Evolutionary conservation across 805 yeast species (phyloP).

Genomic region (Wickerhamiella occidentalis): DNA sequence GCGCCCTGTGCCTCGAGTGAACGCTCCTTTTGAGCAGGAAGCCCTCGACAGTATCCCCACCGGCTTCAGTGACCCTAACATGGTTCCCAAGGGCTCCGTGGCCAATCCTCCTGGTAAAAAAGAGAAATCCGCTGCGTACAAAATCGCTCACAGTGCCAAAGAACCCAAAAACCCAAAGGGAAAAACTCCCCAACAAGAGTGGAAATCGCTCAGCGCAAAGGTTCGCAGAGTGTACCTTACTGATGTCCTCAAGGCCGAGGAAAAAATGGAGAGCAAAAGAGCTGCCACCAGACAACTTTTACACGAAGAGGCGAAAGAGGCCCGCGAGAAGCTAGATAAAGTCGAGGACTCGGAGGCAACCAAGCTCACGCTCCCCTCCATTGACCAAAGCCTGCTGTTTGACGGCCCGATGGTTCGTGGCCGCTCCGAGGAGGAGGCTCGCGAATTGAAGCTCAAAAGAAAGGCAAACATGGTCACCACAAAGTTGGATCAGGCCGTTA

Average conservation of each 20-base stretch:
- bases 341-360: slow-evolving; percentile 35
- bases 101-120: slow-evolving; percentile 40
- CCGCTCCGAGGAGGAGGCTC: slow-evolving; percentile 60
- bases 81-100: slow-evolving; percentile 53
- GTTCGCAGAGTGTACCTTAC: slow-evolving; percentile 61
- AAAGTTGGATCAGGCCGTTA: slow-evolving; percentile 41
- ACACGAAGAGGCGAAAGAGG: slow-evolving; percentile 28
- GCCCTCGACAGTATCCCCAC: slow-evolving; percentile 43
- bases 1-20: slow-evolving; percentile 52
- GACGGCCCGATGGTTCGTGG: slow-evolving; percentile 59
- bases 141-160: slow-evolving; percentile 43
- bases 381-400: slow-evolving; percentile 43
- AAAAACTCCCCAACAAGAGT: slow-evolving; percentile 29
- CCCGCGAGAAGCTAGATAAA: slow-evolving; percentile 25
- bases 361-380: slow-evolving; percentile 63
- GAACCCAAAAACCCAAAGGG: slow-evolving; percentile 31
- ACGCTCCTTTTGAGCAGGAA: slow-evolving; percentile 23
- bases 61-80: slow-evolving; percentile 51
- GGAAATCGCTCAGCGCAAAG: slow-evolving; percentile 43
- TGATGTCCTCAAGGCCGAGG: slow-evolving; percentile 49
- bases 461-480: slow-evolving; percentile 49
- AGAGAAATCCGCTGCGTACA: slow-evolving; percentile 39
- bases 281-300: slow-evolving; percentile 29
- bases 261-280: slow-evolving; percentile 36
- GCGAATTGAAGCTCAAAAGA: slow-evolving; percentile 45